Evolutionary conservation across 2,329 filamentous ascomycete genomes (phyloP).

Genomic region (Arthrobotrys sinensis): DNA sequence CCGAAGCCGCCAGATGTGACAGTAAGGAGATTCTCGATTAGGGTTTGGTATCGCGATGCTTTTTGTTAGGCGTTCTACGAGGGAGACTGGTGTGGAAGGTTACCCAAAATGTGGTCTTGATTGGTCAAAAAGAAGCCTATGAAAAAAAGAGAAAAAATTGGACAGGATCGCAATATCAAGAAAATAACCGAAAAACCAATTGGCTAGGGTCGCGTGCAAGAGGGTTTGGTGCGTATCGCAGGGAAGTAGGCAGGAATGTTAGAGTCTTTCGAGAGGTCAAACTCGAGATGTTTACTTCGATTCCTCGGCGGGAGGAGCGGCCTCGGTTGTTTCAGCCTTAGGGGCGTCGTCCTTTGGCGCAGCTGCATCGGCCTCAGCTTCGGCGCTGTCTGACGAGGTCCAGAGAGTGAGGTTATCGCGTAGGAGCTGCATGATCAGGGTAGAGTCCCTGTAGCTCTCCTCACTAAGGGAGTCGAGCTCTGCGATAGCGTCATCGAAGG

Average conservation of each 20-base stretch:
- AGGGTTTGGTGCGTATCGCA: conserved; percentile 12
- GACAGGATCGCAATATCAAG: conserved; percentile 57
- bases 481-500: conserved; percentile 98
- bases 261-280: background rate
- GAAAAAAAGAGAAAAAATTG: conserved; percentile 43
- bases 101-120: conserved; percentile 50
- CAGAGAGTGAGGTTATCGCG: conserved; percentile 82
- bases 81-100: conserved; percentile 9
- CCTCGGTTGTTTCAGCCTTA: conserved; percentile 3
- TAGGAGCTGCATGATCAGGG: conserved; percentile 98
- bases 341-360: conserved; percentile 15
- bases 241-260: background rate
- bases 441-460: conserved; percentile 99
- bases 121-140: conserved; percentile 56
- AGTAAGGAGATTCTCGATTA: conserved; percentile 10
- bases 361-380: conserved; percentile 70
- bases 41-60: conserved; percentile 40
- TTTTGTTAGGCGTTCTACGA: conserved; percentile 49
- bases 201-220: conserved; percentile 28
- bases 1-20: background rate
- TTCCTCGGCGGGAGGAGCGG: conserved; percentile 43
- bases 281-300: conserved; percentile 39
- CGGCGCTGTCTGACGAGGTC: conserved; percentile 64
- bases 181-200: conserved; percentile 44
- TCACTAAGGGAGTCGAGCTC: conserved; percentile 97